Evolutionary conservation across 441 rosid species (phyloP), one percentile per base, ranked within the genome.

Genomic region (Adansonia gregorii): DNA sequence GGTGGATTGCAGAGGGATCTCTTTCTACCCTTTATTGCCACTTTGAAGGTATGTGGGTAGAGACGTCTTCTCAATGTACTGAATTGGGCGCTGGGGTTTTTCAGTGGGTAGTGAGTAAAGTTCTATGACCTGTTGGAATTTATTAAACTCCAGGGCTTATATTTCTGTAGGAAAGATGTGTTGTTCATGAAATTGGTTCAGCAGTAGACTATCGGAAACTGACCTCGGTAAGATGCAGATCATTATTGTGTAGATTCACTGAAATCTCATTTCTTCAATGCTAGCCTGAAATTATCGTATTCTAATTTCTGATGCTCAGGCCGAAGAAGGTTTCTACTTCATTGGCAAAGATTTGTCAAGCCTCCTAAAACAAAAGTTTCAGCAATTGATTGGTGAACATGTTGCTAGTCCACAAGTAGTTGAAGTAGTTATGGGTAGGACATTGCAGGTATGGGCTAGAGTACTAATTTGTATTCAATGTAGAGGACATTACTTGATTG

Each of bases 1-100:
- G 87, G 97, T 84, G 98, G 99, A 85, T 82, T 94, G 71, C 98
- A 94, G 77, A 92, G 99, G 85, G 98, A 92, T 88, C 98, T 96
- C 72, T 96, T 96, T 82, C 82, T 96, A 73, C 98, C 98, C 65
- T 96, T 94, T 83, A 94, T 94, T 86, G 82, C 88, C 51, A 87
- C 94, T 79, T 85, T 96, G 76, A 94, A 93, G 98, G 98, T 94
- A 83, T 73, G 27, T 24, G 12, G 14, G 20, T 67, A 12, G 19
- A 41, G 35, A 31, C 20, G 19, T 49, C 9, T 69, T 68, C 8
- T 59, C 75, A 20, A 48, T 65, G 35, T 55, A 55, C 27, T 72
- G 24, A 5, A 31, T 51, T 67, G 8, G 20, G 22, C 43, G 11
- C 27, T 51, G 22, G 8, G 54, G 15, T 45, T 27, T 22, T 48